Percentiles rank a stretch among this genome's conserved stretches.
phyloP scores from a whole-genome alignment of 305 asterid species.

The Fraxinus angustifolia region DNA sequence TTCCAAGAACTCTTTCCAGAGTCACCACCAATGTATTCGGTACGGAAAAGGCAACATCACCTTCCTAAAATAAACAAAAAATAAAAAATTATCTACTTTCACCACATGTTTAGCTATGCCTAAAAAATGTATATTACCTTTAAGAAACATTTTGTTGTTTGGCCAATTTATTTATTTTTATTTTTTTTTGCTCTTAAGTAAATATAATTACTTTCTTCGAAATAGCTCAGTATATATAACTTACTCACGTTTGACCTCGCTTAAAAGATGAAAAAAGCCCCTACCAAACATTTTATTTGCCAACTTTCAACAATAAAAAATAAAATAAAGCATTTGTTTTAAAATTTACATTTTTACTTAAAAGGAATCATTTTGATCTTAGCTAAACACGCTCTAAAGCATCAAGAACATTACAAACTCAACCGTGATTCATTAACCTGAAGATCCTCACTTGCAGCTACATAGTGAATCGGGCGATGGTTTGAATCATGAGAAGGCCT shows the following conservation, averaged over 20 bases:
- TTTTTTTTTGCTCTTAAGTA: conserved; percentile 3
- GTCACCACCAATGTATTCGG: conserved; percentile 92
- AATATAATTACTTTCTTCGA: background rate
- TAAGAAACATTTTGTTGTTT: background rate
- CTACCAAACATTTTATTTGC: background rate
- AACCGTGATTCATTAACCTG: conserved; percentile 44
- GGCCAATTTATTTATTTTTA: background rate
- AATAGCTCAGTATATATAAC: background rate
- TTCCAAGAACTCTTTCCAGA: conserved; percentile 88
- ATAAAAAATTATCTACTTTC: background rate
- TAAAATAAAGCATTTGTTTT: background rate
- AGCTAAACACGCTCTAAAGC: background rate
- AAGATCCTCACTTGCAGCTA: conserved; percentile 89
- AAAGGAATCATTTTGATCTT: background rate
- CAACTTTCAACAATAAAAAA: background rate
- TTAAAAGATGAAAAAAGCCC: background rate
- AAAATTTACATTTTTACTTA: background rate
- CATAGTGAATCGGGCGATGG: conserved; percentile 70
- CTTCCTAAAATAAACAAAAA: conserved; percentile 42
- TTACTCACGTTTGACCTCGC: background rate
- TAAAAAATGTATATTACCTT: background rate
- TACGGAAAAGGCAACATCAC: conserved; percentile 77
- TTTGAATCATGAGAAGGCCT: conserved; percentile 61
- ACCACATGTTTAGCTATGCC: background rate
- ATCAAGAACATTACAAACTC: background rate